phyloP scores from a whole-genome alignment of 2,329 filamentous ascomycete species.

The Ophioceras dolichostomum region DNA sequence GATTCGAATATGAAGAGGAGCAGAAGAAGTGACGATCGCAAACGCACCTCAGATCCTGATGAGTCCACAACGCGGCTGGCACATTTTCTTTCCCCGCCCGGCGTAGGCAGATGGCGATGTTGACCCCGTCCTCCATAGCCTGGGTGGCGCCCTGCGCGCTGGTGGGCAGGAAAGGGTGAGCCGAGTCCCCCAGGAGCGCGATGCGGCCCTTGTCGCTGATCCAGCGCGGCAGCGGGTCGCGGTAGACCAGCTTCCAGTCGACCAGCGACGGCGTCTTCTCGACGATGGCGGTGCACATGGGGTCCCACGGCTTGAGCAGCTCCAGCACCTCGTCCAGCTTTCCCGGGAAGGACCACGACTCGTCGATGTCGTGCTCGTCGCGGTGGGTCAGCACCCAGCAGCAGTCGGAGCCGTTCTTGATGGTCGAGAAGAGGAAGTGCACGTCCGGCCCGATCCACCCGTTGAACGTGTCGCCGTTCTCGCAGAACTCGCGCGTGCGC shows the following conservation, averaged over 20 bases:
- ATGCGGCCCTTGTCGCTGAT: conserved; percentile 29
- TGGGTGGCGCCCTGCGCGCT: conserved; percentile 32
- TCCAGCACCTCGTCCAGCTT: conserved; percentile 38
- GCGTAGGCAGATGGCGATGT: conserved; percentile 30
- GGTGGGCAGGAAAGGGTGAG: conserved; percentile 36
- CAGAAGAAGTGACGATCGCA: no score
- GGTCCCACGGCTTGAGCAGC: conserved; percentile 38
- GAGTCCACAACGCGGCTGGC: conserved; percentile 25
- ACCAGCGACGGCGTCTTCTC: conserved; percentile 26
- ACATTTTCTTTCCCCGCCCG: conserved; percentile 19
- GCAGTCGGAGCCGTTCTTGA: conserved; percentile 42
- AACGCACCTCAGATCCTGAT: conserved; percentile 32
- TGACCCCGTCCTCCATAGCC: conserved; percentile 36
- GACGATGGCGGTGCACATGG: conserved; percentile 32
- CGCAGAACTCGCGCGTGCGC: conserved; percentile 38
- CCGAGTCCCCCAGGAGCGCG: conserved; percentile 33
- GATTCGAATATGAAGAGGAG: no score
- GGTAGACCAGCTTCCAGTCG: conserved; percentile 38
- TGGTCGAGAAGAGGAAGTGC: conserved; percentile 43
- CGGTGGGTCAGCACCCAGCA: conserved; percentile 46
- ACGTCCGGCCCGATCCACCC: conserved; percentile 46
- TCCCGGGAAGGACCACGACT: conserved; percentile 41
- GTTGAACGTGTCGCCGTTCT: conserved; percentile 45
- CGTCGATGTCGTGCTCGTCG: conserved; percentile 40
- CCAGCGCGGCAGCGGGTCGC: conserved; percentile 36